phyloP scores from a whole-genome alignment of 2,329 filamentous ascomycete genomes.

The Colletotrichum chlorophyti region DNA sequence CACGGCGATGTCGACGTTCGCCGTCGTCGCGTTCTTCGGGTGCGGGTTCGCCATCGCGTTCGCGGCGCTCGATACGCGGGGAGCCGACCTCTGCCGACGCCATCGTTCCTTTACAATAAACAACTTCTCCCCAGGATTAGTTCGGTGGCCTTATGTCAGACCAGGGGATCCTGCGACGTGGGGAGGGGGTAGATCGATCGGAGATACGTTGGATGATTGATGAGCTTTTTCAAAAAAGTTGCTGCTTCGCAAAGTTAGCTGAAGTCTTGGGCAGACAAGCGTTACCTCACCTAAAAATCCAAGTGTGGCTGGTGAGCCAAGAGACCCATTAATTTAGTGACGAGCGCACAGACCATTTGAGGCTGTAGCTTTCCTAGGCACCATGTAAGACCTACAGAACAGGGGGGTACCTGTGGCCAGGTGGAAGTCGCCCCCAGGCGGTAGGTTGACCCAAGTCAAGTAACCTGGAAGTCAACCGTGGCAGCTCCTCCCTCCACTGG shows the following conservation, averaged over 20 bases:
- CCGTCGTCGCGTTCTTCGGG: slow-evolving; percentile 47
- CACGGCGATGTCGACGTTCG: slow-evolving; percentile 50
- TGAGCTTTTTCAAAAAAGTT: background rate
- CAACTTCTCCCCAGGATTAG: background rate
- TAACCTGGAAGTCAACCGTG: slow-evolving; percentile 28
- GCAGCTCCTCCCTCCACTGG: slow-evolving; percentile 25
- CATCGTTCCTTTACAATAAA: slow-evolving; percentile 43
- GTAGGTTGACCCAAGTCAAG: too few species aligned
- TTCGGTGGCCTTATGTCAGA: background rate
- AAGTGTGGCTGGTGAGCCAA: slow-evolving; percentile 17
- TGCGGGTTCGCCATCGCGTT: slow-evolving; percentile 25
- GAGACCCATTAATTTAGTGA: background rate
- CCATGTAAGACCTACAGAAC: too few species aligned
- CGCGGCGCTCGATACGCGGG: slow-evolving; percentile 44
- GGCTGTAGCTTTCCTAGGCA: slow-evolving; percentile 21
- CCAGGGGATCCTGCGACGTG: background rate
- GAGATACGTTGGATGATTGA: slow-evolving; percentile 1
- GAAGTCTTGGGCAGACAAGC: background rate
- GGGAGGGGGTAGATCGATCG: slow-evolving; percentile 1
- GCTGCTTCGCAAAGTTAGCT: slow-evolving; percentile 12
- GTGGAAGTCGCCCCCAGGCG: background rate
- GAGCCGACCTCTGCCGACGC: slow-evolving; percentile 53
- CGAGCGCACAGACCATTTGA: background rate
- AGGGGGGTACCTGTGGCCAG: background rate
- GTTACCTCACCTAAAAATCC: slow-evolving; percentile 16